These are phyloP conservation scores for Phaeosphaeriaceae sp. DNA, from an alignment of 2,329 filamentous ascomycete species.

Conservation along the genomic window DNA sequence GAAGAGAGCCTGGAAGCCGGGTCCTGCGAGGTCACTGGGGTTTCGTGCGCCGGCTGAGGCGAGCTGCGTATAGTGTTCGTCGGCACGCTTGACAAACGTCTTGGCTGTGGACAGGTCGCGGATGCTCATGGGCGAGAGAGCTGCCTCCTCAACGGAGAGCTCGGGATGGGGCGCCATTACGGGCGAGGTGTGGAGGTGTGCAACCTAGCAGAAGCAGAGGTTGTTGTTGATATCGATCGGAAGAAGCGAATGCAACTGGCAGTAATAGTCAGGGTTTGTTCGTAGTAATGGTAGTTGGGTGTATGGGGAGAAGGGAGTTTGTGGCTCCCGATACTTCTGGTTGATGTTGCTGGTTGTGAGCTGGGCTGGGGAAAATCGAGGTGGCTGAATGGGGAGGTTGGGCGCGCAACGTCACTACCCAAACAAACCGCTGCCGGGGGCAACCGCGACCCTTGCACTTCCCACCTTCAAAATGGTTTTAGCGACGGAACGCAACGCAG, in stretches of 20 bases:
- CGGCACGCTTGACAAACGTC: constrained; percentile 36
- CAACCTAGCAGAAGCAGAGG: constrained; percentile 14
- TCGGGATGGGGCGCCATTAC: constrained; percentile 42
- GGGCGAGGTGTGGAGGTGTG: constrained; percentile 21
- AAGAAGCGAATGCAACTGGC: constrained; percentile 23
- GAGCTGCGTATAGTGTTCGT: constrained; percentile 24
- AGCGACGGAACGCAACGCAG: not conserved
- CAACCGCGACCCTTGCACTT: constrained; percentile 15
- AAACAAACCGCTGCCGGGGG: constrained; percentile 24
- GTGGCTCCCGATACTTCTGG: constrained; percentile 20
- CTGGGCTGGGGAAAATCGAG: constrained; percentile 8
- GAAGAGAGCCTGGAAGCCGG: constrained; percentile 82
- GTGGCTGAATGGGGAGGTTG: constrained; percentile 21
- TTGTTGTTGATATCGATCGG: constrained; percentile 1
- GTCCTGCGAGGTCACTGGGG: constrained; percentile 53
- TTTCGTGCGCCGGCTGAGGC: constrained; percentile 45
- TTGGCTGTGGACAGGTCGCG: constrained; percentile 37
- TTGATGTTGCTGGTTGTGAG: constrained; percentile 12
- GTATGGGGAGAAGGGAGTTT: constrained; percentile 16
- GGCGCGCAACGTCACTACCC: constrained; percentile 24
- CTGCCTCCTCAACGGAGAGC: constrained; percentile 22
- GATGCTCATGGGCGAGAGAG: constrained; percentile 39
- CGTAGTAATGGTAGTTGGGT: constrained; percentile 14
- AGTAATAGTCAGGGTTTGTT: constrained; percentile 20
- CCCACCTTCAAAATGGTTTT: not conserved